Base-by-base conservation (phyloP, 345 rosid genomes). In the Syzygium aromaticum region DNA sequence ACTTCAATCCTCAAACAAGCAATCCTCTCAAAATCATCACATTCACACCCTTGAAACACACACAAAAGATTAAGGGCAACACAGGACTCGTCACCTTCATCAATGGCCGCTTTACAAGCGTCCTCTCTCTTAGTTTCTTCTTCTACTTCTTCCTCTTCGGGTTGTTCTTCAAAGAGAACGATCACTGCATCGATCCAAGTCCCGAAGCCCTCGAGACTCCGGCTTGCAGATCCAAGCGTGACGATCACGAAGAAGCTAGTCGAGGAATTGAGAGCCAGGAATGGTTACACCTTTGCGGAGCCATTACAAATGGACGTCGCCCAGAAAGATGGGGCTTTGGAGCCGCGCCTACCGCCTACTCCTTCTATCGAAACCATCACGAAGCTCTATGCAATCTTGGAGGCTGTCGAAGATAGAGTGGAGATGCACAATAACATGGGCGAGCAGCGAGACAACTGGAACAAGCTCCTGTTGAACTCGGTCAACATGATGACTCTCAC, bases 361-460 rank as follows among this genome's bases (percentile, higher is more conserved):
- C 27, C 86, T 13, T 59, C 43, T 1, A 8, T 15, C 15, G 46
- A 21, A 59, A 38, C 30, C 10, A 54, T 11, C 16, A 59, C 51
- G 56, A 51, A 92, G 85, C 93, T 95, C n/a, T 90, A 90, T 52
- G 92, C 91, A 0, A 91, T 94, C 84, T 88, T 94, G 56, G 97
- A 94, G 86, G 94, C 90, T 7, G 93, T 94, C 67, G 86, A 91
- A 52, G 96, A 95, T 49, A 89, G 97, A 86, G 91, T 93, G 2
- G 96, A 94, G 92, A 94, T 94, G 96, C 98, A 94, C 88, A 64
- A 90, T 12, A 95, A 94, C 89, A 63, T 95, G 0, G 94, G 94
- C 10, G 91, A 92, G 85, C 98, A 95, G 63, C 93, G 97, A 8
- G 92, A 94, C 17, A 93, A 92, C 85, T 94, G 96, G 98, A 95